Base-by-base conservation (phyloP, 805 yeast species). In the Saturnispora dispora region DNA sequence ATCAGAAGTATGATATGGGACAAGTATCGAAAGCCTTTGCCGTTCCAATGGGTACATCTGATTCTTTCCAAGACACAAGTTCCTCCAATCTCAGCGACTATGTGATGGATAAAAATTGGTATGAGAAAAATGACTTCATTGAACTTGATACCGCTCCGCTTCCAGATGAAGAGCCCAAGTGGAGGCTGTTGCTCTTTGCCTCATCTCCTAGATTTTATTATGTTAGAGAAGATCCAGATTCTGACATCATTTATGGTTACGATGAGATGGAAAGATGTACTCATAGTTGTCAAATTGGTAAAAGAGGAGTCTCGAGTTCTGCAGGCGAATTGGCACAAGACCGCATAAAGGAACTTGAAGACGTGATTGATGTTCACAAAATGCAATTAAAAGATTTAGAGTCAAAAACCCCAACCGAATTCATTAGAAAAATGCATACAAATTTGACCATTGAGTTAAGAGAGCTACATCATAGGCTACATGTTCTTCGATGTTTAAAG, bases 81-180 rank as follows among this genome's bases (percentile, higher is more conserved):
- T 57, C 63, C 1, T 53, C 57, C 3, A 27, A 45, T 4, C 47
- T 43, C 22, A 55, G 56, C 33, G 60, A 54, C 3, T 60, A 56
- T 2, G 30, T 43, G 3, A 45, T 52, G 33, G 62, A 58, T 41
- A 43, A 53, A 25, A 53, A 51, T 3, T 89, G 96, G 96, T 71
- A 79, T 46, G 95, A 88, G 60, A 66, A 71, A 22, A 84, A 85
- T 52, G 96, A 89, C 62, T 89, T 78, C 58, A 69, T 78, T 10
- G 96, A 89, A 58, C 61, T 88, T 42, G 86, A 84, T 53, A 68
- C 73, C 46, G 73, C 77, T 5, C 57, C 71, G 1, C 63, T 69
- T 5, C 69, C 61, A 53, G 70, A 57, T 47, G 58, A 70, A 36
- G 61, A 55, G 10, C 82, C 53, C 42, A 58, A 11, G 71, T 88